These are phyloP conservation scores for Corymbia citriodora DNA, from an alignment of 441 rosid species.

Conservation along the genomic window DNA sequence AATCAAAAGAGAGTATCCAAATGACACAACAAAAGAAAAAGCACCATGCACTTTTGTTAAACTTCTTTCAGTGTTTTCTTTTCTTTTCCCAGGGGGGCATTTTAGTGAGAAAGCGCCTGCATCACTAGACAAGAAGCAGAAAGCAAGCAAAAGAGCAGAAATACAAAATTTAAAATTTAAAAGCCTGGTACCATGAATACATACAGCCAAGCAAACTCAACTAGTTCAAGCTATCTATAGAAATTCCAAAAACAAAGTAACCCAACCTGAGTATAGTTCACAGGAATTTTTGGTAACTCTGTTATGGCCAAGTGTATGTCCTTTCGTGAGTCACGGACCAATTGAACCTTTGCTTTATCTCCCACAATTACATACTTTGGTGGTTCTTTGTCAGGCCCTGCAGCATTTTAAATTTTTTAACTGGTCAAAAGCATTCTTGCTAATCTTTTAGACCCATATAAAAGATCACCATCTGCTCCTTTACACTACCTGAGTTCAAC, in stretches of 20 bases:
- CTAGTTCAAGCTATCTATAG: neutral
- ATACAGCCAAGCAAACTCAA: neutral
- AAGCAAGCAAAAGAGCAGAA: neutral
- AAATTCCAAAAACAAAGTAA: neutral
- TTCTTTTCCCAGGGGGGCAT: neutral
- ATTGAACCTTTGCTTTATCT: conserved; percentile 82
- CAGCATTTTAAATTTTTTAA: conserved; percentile 4
- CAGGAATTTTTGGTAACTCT: conserved; percentile 85
- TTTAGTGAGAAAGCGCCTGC: neutral
- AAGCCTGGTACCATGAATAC: neutral
- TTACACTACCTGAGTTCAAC: conserved; percentile 60
- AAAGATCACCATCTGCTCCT: neutral
- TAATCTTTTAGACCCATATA: neutral
- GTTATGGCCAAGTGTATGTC: conserved; percentile 51
- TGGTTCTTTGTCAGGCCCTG: conserved; percentile 86
- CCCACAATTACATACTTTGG: conserved; percentile 76
- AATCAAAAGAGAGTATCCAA: neutral
- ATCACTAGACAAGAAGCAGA: neutral
- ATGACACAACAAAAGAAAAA: neutral
- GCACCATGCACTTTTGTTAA: neutral
- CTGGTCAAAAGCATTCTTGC: neutral
- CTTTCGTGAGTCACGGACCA: conserved; percentile 86
- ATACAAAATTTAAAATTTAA: neutral
- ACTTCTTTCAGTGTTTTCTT: neutral
- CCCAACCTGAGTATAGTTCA: conserved; percentile 85